These are phyloP conservation scores for Lolium rigidum DNA, from an alignment of 176 grass and related monocot genomes.

Conservation along the genomic window DNA sequence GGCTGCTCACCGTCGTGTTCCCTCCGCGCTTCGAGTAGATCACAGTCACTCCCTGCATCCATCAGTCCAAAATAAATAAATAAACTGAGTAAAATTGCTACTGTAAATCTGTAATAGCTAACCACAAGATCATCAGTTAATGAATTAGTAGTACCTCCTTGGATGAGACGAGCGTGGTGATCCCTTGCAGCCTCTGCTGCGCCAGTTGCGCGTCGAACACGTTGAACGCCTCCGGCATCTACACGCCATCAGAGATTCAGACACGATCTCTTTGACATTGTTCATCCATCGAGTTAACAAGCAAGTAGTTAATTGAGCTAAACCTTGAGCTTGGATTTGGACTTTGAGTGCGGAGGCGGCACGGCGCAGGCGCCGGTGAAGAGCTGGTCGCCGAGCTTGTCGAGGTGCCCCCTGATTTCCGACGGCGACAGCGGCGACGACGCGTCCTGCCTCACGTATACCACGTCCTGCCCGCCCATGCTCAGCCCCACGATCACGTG, in stretches of 20 bases:
- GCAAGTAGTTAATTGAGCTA: neutral
- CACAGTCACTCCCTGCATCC: constrained; percentile 74
- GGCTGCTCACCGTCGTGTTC: constrained; percentile 62
- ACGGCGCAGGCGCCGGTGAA: constrained; percentile 80
- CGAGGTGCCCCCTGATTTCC: constrained; percentile 77
- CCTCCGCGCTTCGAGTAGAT: constrained; percentile 90
- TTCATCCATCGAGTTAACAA: neutral
- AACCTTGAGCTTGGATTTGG: constrained; percentile 75
- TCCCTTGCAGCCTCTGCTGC: constrained; percentile 60
- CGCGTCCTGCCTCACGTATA: constrained; percentile 74
- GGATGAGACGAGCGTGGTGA: constrained; percentile 64
- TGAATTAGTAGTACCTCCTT: constrained; percentile 64
- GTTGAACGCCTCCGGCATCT: constrained; percentile 88
- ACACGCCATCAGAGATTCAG: neutral
- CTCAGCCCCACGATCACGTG: constrained; percentile 82
- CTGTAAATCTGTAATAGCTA: too few species aligned
- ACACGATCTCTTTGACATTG: neutral
- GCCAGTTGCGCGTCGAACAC: constrained; percentile 76
- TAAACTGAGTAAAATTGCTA: neutral
- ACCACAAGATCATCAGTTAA: neutral
- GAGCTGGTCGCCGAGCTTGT: constrained; percentile 84
- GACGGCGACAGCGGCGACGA: constrained; percentile 65
- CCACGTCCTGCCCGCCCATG: constrained; percentile 92
- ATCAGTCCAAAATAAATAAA: too few species aligned
- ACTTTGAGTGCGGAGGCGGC: constrained; percentile 55